Conservation (phyloP, 2,329 filamentous ascomycete genomes). For the Cephalotrichum gorgonifer region DNA sequence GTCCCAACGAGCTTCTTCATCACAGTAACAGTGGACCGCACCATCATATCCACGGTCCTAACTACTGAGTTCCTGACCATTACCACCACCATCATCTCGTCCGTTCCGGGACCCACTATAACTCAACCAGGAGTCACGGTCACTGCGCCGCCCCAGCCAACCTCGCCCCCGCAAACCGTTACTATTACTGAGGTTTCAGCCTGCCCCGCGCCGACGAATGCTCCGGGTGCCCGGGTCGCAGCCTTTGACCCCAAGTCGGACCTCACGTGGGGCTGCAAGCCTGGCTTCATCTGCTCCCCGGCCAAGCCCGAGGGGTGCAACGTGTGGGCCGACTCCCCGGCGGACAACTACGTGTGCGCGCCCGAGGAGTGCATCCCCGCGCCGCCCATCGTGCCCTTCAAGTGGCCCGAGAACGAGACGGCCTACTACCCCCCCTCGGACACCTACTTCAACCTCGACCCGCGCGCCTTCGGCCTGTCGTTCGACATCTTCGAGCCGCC, state of each 20-base stretch:
- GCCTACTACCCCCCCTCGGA: constrained; percentile 36
- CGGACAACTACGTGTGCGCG: constrained; percentile 34
- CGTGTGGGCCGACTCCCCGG: constrained; percentile 37
- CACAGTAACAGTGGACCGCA: constrained; percentile 8
- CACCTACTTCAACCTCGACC: constrained; percentile 56
- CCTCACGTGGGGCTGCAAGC: constrained; percentile 41
- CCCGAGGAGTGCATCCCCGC: constrained; percentile 32
- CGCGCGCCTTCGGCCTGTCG: constrained; percentile 49
- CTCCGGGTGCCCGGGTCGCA: constrained; percentile 9
- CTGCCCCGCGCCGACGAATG: constrained; percentile 16
- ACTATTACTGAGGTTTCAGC: constrained; percentile 16
- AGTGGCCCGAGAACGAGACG: constrained; percentile 34
- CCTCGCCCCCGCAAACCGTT: too few species aligned
- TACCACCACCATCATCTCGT: constrained; percentile 7
- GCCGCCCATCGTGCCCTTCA: constrained; percentile 21
- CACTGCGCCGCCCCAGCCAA: neutral
- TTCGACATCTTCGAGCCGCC: constrained; percentile 49
- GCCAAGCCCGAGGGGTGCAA: constrained; percentile 38
- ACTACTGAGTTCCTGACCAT: constrained; percentile 13
- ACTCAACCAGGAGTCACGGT: neutral
- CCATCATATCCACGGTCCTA: constrained; percentile 2
- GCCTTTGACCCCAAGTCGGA: constrained; percentile 25
- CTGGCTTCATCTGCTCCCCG: constrained; percentile 43
- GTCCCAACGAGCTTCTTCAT: constrained; percentile 9
- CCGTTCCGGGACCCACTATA: constrained; percentile 8